Conservation (phyloP, 768 basidiomycete species). For the Tylopilus intermedius region DNA sequence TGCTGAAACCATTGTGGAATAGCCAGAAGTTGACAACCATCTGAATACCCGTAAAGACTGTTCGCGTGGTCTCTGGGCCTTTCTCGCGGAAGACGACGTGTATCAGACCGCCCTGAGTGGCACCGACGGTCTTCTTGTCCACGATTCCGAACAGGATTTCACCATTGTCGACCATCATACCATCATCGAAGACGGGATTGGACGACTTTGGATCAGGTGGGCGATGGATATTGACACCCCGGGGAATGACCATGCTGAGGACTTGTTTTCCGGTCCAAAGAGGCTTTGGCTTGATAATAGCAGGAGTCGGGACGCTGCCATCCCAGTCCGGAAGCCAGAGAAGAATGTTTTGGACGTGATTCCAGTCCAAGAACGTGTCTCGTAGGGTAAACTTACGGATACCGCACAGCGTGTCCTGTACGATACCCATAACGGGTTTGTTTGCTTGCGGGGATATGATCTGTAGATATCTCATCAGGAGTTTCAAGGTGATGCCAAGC, state of each 20-base stretch:
- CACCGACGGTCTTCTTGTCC: constrained; percentile 98
- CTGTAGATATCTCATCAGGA: constrained; percentile 35
- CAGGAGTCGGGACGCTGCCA: constrained; percentile 84
- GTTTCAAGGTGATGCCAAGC: neutral
- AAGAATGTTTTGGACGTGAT: constrained; percentile 92
- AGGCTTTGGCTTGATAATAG: constrained; percentile 94
- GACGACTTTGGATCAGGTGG: constrained; percentile 73
- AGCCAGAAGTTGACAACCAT: constrained; percentile 98
- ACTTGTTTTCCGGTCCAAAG: constrained; percentile 99
- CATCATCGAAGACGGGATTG: constrained; percentile 86
- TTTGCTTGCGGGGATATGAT: constrained; percentile 99
- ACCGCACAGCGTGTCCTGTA: constrained; percentile 97
- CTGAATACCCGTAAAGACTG: constrained; percentile 90
- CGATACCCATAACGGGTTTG: constrained; percentile 99
- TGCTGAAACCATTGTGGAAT: constrained; percentile 98
- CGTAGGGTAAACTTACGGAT: constrained; percentile 96
- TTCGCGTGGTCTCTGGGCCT: constrained; percentile 85
- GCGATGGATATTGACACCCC: constrained; percentile 90
- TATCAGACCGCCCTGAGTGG: constrained; percentile 88
- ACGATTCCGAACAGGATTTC: constrained; percentile 93
- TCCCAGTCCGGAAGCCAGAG: constrained; percentile 99
- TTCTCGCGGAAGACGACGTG: constrained; percentile 98
- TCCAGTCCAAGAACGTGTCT: constrained; percentile 94
- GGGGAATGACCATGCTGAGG: constrained; percentile 84
- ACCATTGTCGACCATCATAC: constrained; percentile 94